These are phyloP conservation scores for Lotus japonicus DNA, from an alignment of 306 rosid genomes.

Conservation along the genomic window DNA sequence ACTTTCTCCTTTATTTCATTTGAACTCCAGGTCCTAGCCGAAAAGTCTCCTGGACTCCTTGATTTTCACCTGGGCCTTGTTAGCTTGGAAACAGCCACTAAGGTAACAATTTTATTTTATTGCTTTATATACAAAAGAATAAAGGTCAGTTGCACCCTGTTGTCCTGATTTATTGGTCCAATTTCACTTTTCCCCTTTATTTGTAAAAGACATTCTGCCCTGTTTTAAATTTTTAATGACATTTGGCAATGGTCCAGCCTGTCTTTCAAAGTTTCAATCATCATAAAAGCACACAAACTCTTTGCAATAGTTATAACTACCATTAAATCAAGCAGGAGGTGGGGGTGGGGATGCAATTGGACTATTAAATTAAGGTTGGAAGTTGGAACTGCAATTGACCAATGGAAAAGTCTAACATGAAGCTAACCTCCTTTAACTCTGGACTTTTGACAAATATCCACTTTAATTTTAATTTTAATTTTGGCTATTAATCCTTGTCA, in stretches of 20 bases:
- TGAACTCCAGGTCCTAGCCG: slow-evolving; percentile 60
- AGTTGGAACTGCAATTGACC: background rate
- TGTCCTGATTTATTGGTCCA: slow-evolving; percentile 3
- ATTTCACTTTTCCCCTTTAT: background rate
- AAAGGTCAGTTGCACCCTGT: background rate
- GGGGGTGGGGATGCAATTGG: background rate
- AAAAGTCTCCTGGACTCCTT: slow-evolving; percentile 66
- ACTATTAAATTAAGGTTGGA: background rate
- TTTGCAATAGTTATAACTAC: background rate
- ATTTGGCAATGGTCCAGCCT: background rate
- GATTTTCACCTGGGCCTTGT: slow-evolving; percentile 75
- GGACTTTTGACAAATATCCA: background rate
- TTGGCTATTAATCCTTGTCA: background rate
- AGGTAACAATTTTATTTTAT: slow-evolving; percentile 46
- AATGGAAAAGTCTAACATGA: background rate
- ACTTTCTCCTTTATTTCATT: slow-evolving; percentile 11
- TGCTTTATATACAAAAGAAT: background rate
- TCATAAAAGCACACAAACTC: background rate
- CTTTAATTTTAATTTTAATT: background rate
- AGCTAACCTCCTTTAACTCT: background rate
- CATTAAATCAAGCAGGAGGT: background rate
- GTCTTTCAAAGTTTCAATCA: background rate
- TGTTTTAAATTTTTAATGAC: background rate
- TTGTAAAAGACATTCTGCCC: background rate
- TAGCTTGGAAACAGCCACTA: slow-evolving; percentile 70